These are phyloP conservation scores for Davidsoniella australis DNA, from an alignment of 2,329 filamentous ascomycete species.

Conservation along the genomic window DNA sequence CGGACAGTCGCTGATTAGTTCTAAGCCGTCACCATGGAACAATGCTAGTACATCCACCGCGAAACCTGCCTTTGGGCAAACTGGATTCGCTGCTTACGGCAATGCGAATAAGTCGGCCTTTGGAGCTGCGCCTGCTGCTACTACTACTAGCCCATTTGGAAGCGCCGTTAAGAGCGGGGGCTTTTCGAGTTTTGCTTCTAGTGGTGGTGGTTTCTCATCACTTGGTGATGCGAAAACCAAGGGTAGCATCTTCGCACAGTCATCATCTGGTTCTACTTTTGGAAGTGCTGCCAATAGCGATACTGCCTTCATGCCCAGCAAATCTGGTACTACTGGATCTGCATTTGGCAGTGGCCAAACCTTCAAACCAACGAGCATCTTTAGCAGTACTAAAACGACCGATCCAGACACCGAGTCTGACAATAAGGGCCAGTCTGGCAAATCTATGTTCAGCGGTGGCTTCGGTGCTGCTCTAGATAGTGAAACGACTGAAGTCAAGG, in stretches of 20 bases:
- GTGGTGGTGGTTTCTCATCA: constrained; percentile 37
- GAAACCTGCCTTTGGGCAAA: constrained; percentile 20
- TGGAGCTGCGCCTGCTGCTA: constrained; percentile 15
- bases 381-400: constrained; percentile 45
- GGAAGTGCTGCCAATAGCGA: constrained; percentile 13
- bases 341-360: constrained; percentile 26
- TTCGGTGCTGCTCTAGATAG: constrained; percentile 40
- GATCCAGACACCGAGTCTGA: constrained; percentile 25
- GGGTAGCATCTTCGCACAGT: constrained; percentile 18
- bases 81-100: constrained; percentile 36
- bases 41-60: constrained; percentile 16
- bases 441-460: constrained; percentile 39
- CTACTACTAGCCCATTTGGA: constrained; percentile 9
- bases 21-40: constrained; percentile 3
- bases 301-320: constrained; percentile 20
- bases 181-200: constrained; percentile 33
- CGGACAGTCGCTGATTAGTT: not conserved
- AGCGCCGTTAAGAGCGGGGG: constrained; percentile 24
- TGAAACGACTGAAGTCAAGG: constrained; percentile 26
- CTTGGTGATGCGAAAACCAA: constrained; percentile 19
- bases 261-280: constrained; percentile 15
- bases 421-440: constrained; percentile 19
- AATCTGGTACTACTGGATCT: constrained; percentile 17
- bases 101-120: constrained; percentile 19
- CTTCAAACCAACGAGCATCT: constrained; percentile 52